These are phyloP conservation scores for Didymella arachidicola DNA, from an alignment of 2,329 filamentous ascomycete species.

Conservation along the genomic window DNA sequence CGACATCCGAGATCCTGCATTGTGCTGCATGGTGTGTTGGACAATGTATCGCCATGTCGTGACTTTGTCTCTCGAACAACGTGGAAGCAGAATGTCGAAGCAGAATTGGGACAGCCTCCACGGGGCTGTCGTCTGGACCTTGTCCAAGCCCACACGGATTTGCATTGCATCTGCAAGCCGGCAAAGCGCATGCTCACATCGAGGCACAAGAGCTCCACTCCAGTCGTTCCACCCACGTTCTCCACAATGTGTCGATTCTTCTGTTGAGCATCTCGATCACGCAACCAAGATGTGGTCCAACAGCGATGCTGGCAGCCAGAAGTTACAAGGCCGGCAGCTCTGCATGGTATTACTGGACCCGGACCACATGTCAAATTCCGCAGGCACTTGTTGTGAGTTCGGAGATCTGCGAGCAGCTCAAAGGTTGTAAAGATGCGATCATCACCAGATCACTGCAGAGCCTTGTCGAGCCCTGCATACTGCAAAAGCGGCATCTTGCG, in stretches of 20 bases:
- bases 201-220: constrained; percentile 6
- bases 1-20: constrained; percentile 1
- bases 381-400: too few species aligned
- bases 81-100: background rate
- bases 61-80: background rate
- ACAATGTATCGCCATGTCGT: background rate
- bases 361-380: background rate
- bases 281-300: background rate
- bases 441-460: background rate
- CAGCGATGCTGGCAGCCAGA: background rate
- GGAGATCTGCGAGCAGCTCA: background rate
- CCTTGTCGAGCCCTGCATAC: background rate
- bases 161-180: constrained; percentile 4
- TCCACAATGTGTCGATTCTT: background rate
- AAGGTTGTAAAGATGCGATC: background rate
- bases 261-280: constrained; percentile 11
- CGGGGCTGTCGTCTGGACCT: background rate
- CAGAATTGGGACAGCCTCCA: constrained; percentile 1
- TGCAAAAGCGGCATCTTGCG: background rate
- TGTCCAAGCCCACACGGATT: background rate
- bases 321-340: background rate
- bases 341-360: background rate
- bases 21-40: constrained; percentile 4
- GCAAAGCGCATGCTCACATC: background rate
- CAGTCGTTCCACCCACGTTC: constrained; percentile 6